Evolutionary conservation across 768 basidiomycete species (phyloP), one percentile per base, ranked within the genome.

Genomic region (Lyophyllum shimeji): DNA sequence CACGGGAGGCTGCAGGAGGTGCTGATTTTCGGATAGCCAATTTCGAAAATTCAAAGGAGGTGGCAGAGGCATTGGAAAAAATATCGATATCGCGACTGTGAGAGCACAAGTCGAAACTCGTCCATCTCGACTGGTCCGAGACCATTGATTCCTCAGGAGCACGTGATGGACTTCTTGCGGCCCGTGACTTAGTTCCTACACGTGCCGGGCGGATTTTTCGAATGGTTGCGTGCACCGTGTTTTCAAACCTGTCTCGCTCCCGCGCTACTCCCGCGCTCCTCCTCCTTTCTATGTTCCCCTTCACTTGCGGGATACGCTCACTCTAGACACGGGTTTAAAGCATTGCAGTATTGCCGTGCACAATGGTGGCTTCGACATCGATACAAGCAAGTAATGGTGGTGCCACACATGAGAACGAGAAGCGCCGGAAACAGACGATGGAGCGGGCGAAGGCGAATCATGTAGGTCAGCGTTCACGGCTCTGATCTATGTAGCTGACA

Each of bases 31-130:
- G 3, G 75, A 73, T 43, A 99, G 80, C 97, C 97, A 98, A 68
- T 84, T 84, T 1, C 84, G 84, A 61, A 98, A 88, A 75, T 97
- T 95, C 63, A 99, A 77, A 2, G 96, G 93, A 9, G 90, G 81
- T 8, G 80, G 65, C 40, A 97, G 78, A 62, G 89, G 85, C 90
- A 90, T 93, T 46, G 46, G 31, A 34, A 46, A 40, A 47, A 45
- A 50, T 21, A 43, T 13, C 46, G 29, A 37, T 34, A 21, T 20
- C 42, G 42, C 20, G 45, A 15, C 45, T 23, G 45, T 4, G 29
- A 29, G 29, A 29, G 29, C 5, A 29, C n/a, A 29, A 4, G 29
- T 29, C 29, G 29, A 9, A 29, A 29, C 29, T 29, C 29, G n/a
- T n/a, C n/a, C n/a, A n/a, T 5, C 29, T 29, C 29, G 9, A 29